Evolutionary conservation across 208 protist genomes (phyloP), one percentile per base, ranked within the genome.

Genomic region (Wallacemonas sp.): DNA sequence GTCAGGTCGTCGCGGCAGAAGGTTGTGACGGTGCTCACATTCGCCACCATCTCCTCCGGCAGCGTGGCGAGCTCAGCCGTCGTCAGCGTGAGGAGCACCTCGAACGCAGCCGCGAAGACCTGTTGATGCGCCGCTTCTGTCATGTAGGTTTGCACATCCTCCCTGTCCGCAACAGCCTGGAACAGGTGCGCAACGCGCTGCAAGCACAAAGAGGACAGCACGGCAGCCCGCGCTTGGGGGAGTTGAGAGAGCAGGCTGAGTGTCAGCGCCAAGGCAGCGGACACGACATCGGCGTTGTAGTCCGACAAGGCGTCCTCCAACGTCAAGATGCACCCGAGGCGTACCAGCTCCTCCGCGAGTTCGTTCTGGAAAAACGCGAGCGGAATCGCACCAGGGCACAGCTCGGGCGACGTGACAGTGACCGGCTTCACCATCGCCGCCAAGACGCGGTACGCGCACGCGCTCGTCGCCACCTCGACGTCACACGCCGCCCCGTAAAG

Each of bases 1-100:
- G 2, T 23, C 3, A 61, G 47, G 39, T 70, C 68, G 6, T 65
- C 61, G 17, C 66, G 65, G 8, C 68, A 66, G 32, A 88, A 64
- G 0, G 81, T 88, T 44, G 76, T 67, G 1, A 87, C 69, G 11
- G 71, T 71, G 47, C 49, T 56, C 21, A 91, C 64, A 36, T 76
- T 24, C 24, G 43, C 48, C 3, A 58, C 64, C 24, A 48, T 23
- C 16, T 55, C 43, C 30, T 58, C 49, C 1, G 52, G 30, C 26
- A 58, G 32, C 32, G 32, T 17, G 36, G 30, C 33, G 2, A 69
- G 64, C 27, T 52, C 64, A 8, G 47, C 36, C 4, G 39, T 47
- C 19, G 33, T 29, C 39, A 69, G 16, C 27, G 32, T 3, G 38
- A 14, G 36, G 21, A 49, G 41, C 11, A 63, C 34, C 24, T 48